These are phyloP conservation scores for Camellia oleifera DNA, from an alignment of 179 eudicot genomes.

Conservation along the genomic window DNA sequence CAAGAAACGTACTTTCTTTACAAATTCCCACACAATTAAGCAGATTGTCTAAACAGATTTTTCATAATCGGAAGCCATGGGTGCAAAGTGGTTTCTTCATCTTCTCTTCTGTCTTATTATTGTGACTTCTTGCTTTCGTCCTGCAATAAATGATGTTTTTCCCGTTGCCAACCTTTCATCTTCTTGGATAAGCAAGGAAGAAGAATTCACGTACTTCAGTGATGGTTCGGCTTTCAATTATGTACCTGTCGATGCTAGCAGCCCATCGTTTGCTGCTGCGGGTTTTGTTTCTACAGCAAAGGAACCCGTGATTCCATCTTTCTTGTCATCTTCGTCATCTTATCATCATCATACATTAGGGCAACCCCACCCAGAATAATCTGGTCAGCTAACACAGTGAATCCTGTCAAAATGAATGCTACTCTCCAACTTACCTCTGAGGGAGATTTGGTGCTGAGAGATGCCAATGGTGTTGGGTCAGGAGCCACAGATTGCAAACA, in stretches of 20 bases:
- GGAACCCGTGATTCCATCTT: neutral
- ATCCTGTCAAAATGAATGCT: neutral
- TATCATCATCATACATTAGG: no score
- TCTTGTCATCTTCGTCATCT: neutral
- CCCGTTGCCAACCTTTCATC: neutral
- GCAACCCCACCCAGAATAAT: neutral
- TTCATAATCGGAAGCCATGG: neutral
- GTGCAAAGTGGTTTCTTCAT: neutral
- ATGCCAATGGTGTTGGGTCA: no score
- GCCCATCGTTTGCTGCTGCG: neutral
- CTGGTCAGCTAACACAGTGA: neutral
- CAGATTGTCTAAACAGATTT: no score
- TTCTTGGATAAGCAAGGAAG: neutral
- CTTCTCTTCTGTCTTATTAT: neutral
- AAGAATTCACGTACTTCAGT: neutral
- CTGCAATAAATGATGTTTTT: neutral
- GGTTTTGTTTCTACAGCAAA: neutral
- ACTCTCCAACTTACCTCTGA: neutral
- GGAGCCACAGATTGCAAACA: no score
- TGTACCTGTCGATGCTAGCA: neutral
- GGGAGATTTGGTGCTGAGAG: constrained; percentile 3
- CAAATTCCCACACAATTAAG: no score
- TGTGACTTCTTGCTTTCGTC: neutral
- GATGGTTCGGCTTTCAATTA: neutral
- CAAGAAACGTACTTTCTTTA: no score